Evolutionary conservation across 306 rosid species (phyloP), one percentile per base, ranked within the genome.

Genomic region (Elaeagnus macrophylla): DNA sequence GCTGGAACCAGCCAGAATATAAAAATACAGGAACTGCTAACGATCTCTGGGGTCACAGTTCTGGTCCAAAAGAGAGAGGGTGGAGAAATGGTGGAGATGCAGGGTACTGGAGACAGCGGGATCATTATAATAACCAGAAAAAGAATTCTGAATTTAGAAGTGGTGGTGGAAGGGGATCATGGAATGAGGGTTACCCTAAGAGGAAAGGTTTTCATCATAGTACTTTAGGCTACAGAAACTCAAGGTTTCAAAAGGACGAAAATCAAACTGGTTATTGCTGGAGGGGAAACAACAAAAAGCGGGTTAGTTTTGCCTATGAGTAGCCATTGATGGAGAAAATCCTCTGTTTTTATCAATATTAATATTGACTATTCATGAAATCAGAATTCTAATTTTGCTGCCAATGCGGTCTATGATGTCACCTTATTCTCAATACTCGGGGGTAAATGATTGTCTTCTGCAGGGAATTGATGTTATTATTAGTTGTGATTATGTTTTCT

Each of bases 171-270:
- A 35, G 69, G 75, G 72, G 59, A 60, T 38, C 73, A 10, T 10
- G 72, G 72, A 72, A 64, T 17, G 70, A 65, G n/a, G 51, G 65
- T 65, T 5, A 44, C 62, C 71, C 12, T 39, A 78, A 40, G 58
- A 77, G 67, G 59, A 77, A 57, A 47, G 69, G 56, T 19, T 70
- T 56, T 67, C 48, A 56, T 51, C 65, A 41, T 25, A 54, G 60
- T 51, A 39, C 42, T 38, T 37, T 32, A 5, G 77, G 72, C 38
- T 53, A 64, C 41, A 64, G 61, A 60, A 64, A 70, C 59, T 68
- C 75, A 57, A 75, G 77, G 47, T 67, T 58, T 67, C 78, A 42
- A 62, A 71, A 77, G 52, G 72, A 69, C 39, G 70, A 69, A 32
- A 56, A 48, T 60, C 78, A 71, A 71, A 67, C 65, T 7, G 73